Base-by-base conservation (phyloP, 163 green algal species). In the Volvox carteri region DNA sequence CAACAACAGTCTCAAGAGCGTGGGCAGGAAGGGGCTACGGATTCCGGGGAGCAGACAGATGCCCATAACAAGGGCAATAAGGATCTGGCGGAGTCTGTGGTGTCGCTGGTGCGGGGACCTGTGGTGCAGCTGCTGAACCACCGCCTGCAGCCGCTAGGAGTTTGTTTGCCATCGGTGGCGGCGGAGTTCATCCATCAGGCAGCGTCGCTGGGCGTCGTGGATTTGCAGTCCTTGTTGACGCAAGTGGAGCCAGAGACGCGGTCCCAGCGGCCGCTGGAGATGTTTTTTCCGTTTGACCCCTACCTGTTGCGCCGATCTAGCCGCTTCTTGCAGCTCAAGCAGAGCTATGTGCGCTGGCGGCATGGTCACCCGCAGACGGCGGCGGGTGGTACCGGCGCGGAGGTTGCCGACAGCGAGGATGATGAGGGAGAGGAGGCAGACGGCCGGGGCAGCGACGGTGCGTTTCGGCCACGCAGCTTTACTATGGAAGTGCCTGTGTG, bases 241-340 rank as follows among this genome's bases (percentile, higher is more conserved):
- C 68, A 85, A 39, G 39, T 80, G 65, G 81, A 80, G 67, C 50
- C 68, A 2, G 19, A 35, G 37, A 62, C 48, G 4, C 76, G 89
- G 18, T 73, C 54, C 2, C 84, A 90, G 46, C 70, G 90, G 68
- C 78, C 87, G 39, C 78, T 92, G 54, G 90, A 91, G 54, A 88
- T 98, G 91, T 98, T 99, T 87, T 99, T 99, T 85, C 97, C 97
- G 6, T 99, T 98, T 85, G 97, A 99, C 85, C 97, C 97, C 11
- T 99, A 98, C 93, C 95, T 99, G 25, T 95, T 99, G 35, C 87
- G 87, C 25, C 94, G 95, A 74, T 98, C 96, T 25, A 94, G 93
- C 0, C 37, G 73, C 5, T 83, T 85, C 62, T 88, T 98, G 60
- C 33, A 94, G 16, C 93, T 98, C 12, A 81, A 77, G 33, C 16